phyloP scores from a whole-genome alignment of 2,329 filamentous ascomycete species.

The Diplodia corticola region DNA sequence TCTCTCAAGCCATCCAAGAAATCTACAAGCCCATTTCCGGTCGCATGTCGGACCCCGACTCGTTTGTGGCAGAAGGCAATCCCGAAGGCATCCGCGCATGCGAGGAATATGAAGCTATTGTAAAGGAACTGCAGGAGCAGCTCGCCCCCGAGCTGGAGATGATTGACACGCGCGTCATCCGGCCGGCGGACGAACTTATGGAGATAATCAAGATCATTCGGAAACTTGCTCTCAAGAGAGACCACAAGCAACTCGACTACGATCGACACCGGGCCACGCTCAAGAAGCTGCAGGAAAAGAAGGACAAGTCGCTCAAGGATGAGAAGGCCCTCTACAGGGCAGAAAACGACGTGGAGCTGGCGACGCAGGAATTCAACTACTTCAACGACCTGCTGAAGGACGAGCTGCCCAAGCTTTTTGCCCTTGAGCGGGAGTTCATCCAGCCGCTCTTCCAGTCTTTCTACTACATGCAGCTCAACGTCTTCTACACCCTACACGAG shows the following conservation, averaged over 20 bases:
- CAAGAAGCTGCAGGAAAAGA: slow-evolving; percentile 97
- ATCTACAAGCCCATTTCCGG: slow-evolving; percentile 98
- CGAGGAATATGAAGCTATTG: slow-evolving; percentile 92
- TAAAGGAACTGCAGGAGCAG: slow-evolving; percentile 85
- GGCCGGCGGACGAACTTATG: slow-evolving; percentile 87
- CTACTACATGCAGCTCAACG: slow-evolving; percentile 99
- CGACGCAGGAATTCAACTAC: slow-evolving; percentile 95
- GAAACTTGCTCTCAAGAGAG: slow-evolving; percentile 83
- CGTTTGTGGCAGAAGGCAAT: slow-evolving; percentile 79
- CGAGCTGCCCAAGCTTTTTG: slow-evolving; percentile 88
- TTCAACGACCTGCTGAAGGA: slow-evolving; percentile 97
- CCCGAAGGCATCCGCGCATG: slow-evolving; percentile 91
- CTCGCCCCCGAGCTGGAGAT: slow-evolving; percentile 92
- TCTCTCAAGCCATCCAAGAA: slow-evolving; percentile 92
- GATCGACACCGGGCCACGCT: slow-evolving; percentile 79
- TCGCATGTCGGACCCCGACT: slow-evolving; percentile 88
- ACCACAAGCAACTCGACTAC: slow-evolving; percentile 97
- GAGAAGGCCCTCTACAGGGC: slow-evolving; percentile 97
- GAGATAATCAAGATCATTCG: slow-evolving; percentile 95
- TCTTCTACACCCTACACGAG: slow-evolving; percentile 98
- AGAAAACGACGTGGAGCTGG: slow-evolving; percentile 84
- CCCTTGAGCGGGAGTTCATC: slow-evolving; percentile 90
- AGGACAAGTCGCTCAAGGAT: slow-evolving; percentile 93
- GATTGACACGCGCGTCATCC: slow-evolving; percentile 90
- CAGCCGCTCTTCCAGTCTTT: slow-evolving; percentile 96